These are phyloP conservation scores for Pontederia crassipes DNA, from an alignment of 176 grass and related monocot species.

Conservation along the genomic window DNA sequence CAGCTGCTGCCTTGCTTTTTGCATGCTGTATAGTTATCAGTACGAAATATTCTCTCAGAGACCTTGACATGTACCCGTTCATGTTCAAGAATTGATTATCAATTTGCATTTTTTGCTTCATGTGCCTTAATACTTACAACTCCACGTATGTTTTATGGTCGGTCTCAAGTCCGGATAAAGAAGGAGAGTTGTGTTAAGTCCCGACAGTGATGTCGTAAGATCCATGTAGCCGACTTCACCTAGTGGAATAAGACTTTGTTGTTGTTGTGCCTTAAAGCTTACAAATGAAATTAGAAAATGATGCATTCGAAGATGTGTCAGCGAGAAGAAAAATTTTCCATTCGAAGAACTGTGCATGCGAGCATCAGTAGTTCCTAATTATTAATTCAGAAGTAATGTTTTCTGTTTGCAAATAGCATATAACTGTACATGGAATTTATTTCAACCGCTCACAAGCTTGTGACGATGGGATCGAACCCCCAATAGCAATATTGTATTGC, in stretches of 20 bases:
- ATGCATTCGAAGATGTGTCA: constrained; percentile 25
- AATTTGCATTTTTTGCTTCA: constrained; percentile 64
- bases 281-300: constrained; percentile 41
- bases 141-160: no score
- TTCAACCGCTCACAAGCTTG: constrained; percentile 36
- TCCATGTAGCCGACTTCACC: no score
- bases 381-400: neutral
- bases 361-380: neutral
- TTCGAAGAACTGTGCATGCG: constrained; percentile 36
- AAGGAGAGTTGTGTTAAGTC: no score
- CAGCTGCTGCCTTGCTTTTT: constrained; percentile 53
- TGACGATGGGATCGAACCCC: constrained; percentile 53
- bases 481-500: constrained; percentile 7
- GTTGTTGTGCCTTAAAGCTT: constrained; percentile 47
- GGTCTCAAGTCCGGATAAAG: no score
- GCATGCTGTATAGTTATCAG: constrained; percentile 35
- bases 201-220: no score
- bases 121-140: constrained; percentile 48
- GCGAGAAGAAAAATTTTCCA: constrained; percentile 7
- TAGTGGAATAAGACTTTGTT: no score
- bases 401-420: constrained; percentile 38
- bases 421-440: constrained; percentile 27
- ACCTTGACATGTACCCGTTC: constrained; percentile 27
- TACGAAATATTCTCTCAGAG: constrained; percentile 50
- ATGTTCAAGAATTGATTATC: constrained; percentile 57